phyloP scores from a whole-genome alignment of 305 asterid genomes.

The Solanum chacoense region DNA sequence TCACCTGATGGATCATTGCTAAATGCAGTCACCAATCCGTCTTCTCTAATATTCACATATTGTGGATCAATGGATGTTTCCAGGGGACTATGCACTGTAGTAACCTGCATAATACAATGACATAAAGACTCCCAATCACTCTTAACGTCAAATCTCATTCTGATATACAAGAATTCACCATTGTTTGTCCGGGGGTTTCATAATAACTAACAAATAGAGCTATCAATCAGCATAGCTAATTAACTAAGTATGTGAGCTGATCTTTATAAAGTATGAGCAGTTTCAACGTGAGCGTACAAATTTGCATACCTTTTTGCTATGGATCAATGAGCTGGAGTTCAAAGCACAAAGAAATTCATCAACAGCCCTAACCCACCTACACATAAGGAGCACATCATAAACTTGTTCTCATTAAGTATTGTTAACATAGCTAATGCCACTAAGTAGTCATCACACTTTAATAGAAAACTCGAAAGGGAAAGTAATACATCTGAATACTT shows the following conservation, averaged over 20 bases:
- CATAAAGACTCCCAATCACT: neutral
- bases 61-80: conserved; percentile 74
- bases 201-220: neutral
- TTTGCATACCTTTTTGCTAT: conserved; percentile 35
- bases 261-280: neutral
- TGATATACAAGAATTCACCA: neutral
- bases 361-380: conserved; percentile 98
- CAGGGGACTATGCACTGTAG: conserved; percentile 22
- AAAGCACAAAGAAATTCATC: conserved; percentile 66
- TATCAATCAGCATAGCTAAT: neutral
- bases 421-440: neutral
- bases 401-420: neutral
- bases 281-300: neutral
- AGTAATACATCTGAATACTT: neutral
- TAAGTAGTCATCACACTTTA: neutral
- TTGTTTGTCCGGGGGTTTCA: neutral
- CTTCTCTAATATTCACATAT: conserved; percentile 37
- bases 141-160: neutral
- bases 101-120: conserved; percentile 16
- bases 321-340: conserved; percentile 52
- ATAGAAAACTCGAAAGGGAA: neutral
- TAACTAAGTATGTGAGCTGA: neutral
- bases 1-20: conserved; percentile 21
- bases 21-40: conserved; percentile 49
- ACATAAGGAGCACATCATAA: neutral